Evolutionary conservation across 441 rosid genomes (phyloP), one percentile per base, ranked within the genome.

Genomic region (Capsella rubella): DNA sequence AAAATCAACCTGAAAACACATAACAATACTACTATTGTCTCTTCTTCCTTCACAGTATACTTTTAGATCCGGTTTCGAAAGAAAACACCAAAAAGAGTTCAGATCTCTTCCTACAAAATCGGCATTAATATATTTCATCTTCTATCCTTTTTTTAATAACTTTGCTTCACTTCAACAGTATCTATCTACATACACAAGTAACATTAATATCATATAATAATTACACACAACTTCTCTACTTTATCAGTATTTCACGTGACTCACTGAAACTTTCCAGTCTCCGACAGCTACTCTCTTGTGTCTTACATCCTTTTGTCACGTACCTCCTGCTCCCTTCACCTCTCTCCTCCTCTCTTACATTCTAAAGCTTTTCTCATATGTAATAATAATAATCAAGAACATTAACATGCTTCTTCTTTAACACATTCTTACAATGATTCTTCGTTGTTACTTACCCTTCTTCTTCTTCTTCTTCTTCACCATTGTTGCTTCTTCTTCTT

Each of bases 181-280:
- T 15, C 46, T 5, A 21, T 21, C 25, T 21, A 21, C 25, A 21
- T 21, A 21, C 25, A 51, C 49, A 71, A 65, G 51, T 52, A 49
- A 4, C 6, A 57, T 50, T 45, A 18, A 60, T 75, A 52, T 4
- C 37, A 1, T 29, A 63, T 29, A 62, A 63, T 60, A 62, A 49
- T 52, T 52, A 16, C 28, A 27, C 63, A 25, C 64, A 62, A 39
- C 67, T 54, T 71, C 46, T 21, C 12, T 21, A 31, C 49, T 52
- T 54, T 69, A 34, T 15, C 49, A 62, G 64, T 46, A 42, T 31
- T 84, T 84, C 94, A 86, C 91, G 94, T 89, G 94, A 86, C 81
- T 77, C 87, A 21, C 25, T 83, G 84, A 81, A 55, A 55, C 70
- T 74, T 77, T 74, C 77, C 59, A 66, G 69, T 75, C 73, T n/a